Evolutionary conservation across 1,284 basidiomycete species (phyloP), one percentile per base, ranked within the genome.

Genomic region (Marasmius oreades): DNA sequence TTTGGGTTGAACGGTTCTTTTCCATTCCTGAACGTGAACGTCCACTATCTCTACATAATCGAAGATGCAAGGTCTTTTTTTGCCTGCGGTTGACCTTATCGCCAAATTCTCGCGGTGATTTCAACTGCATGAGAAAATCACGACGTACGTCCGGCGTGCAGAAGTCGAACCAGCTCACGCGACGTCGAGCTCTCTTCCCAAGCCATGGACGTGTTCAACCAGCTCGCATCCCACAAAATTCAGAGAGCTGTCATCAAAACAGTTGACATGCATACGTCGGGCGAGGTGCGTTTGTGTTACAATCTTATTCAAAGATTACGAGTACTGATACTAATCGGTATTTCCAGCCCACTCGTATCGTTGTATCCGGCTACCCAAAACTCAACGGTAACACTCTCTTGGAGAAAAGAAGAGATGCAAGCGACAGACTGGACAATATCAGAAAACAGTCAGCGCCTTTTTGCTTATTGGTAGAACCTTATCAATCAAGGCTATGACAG

Each of bases 221-320:
- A 26, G 12, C 11, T 50, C 26, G 24, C 20, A 16, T 18, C 47
- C 28, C 5, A 31, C 4, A 31, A 31, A 33, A 31, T 22, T 16
- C 6, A 18, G 33, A 36, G 18, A 51, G 47, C 1, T 61, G n/a
- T 61, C 3, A 68, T 72, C 60, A 66, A 62, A 42, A 66, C 68
- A 2, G 64, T 73, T 8, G 73, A 73, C n/a, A 73, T 74, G 72
- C 73, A 75, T 60, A 75, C 73, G 1, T 68, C 68, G 22, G 73
- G 73, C 10, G 72, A 75, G 69, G 73, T 73, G 42, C 51, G 66
- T 56, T 37, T 31, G 44, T 42, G n/a, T 33, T 26, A 4, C 47
- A 24, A 46, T 18, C 45, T 26, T 52, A 43, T 51, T 58, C 14
- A 45, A 34, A 42, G 16, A 12, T 55, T 28, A 22, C 18, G 22